These are phyloP conservation scores for Endothia cerciana DNA, from an alignment of 2,329 filamentous ascomycete species.

Conservation along the genomic window DNA sequence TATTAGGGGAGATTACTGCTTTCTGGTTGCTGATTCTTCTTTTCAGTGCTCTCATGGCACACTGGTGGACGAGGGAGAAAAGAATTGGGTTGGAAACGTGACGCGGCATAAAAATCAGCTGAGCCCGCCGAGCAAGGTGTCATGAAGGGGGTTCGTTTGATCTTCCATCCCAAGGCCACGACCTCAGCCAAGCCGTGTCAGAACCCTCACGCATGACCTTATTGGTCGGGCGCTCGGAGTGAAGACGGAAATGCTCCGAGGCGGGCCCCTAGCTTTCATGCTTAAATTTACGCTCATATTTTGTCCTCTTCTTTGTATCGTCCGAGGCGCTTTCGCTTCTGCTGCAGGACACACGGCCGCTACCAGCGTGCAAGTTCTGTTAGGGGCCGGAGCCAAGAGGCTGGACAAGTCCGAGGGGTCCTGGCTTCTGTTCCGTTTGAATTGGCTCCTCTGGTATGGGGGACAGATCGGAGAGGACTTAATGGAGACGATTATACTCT, in stretches of 20 bases:
- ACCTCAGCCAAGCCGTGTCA: slow-evolving; percentile 9
- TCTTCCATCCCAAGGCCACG: slow-evolving; percentile 14
- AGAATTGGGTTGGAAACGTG: neutral
- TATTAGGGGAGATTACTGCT: too few relatives aligned
- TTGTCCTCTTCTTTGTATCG: neutral
- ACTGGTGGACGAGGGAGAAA: neutral
- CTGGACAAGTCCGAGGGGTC: too few relatives aligned
- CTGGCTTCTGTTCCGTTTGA: too few relatives aligned
- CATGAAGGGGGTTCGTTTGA: slow-evolving; percentile 21
- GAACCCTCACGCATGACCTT: neutral
- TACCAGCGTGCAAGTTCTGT: neutral
- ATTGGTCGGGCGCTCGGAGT: slow-evolving; percentile 3
- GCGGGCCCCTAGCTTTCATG: slow-evolving; percentile 13
- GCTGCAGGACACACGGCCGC: neutral
- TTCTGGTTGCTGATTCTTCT: too few relatives aligned
- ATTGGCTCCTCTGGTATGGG: too few relatives aligned
- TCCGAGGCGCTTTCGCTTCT: neutral
- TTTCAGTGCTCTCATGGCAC: too few relatives aligned
- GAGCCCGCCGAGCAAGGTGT: neutral
- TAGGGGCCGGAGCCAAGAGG: neutral
- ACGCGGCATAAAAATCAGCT: neutral
- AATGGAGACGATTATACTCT: too few relatives aligned
- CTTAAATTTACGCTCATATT: slow-evolving; percentile 22
- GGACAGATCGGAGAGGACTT: too few relatives aligned
- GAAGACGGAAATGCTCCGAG: slow-evolving; percentile 10